phyloP scores from a whole-genome alignment of 495 filamentous ascomycete species.

The Xylaria nigripes region DNA sequence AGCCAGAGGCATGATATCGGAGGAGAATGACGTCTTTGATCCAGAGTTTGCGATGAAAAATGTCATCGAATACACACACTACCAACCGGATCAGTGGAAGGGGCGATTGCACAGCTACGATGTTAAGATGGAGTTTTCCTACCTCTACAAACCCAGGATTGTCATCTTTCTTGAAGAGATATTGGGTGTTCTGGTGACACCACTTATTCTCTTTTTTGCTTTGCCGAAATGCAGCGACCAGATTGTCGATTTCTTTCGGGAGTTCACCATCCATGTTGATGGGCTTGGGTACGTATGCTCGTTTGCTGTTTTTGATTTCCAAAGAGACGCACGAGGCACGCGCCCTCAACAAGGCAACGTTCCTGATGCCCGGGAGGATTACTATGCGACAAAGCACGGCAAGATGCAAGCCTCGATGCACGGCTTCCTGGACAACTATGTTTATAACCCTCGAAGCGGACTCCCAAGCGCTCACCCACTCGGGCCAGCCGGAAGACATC shows the following conservation, averaged over 20 bases:
- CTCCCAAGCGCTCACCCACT: constrained; percentile 38
- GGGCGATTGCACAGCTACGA: constrained; percentile 83
- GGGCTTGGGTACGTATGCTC: constrained; percentile 93
- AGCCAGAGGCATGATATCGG: constrained; percentile 68
- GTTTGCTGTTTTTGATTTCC: constrained; percentile 97
- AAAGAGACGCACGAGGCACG: constrained; percentile 61
- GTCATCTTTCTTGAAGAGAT: constrained; percentile 90
- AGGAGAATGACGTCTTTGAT: constrained; percentile 85
- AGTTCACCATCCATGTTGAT: constrained; percentile 95
- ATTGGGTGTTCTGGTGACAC: constrained; percentile 82
- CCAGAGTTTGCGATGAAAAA: constrained; percentile 80
- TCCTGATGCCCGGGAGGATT: constrained; percentile 73
- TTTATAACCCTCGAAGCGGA: constrained; percentile 51
- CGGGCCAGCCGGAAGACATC: constrained; percentile 42
- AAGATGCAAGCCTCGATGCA: constrained; percentile 96
- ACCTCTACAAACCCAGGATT: constrained; percentile 80
- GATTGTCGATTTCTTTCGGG: constrained; percentile 93
- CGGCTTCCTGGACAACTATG: constrained; percentile 88
- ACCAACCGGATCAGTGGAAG: constrained; percentile 80
- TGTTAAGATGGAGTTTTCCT: constrained; percentile 71
- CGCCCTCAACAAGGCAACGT: constrained; percentile 27
- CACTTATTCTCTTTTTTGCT: constrained; percentile 79
- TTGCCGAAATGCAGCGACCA: constrained; percentile 85
- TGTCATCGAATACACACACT: constrained; percentile 87
- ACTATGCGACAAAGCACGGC: constrained; percentile 88